phyloP scores from a whole-genome alignment of 2,329 filamentous ascomycete species.

The Trichoderma atrobrunneum region DNA sequence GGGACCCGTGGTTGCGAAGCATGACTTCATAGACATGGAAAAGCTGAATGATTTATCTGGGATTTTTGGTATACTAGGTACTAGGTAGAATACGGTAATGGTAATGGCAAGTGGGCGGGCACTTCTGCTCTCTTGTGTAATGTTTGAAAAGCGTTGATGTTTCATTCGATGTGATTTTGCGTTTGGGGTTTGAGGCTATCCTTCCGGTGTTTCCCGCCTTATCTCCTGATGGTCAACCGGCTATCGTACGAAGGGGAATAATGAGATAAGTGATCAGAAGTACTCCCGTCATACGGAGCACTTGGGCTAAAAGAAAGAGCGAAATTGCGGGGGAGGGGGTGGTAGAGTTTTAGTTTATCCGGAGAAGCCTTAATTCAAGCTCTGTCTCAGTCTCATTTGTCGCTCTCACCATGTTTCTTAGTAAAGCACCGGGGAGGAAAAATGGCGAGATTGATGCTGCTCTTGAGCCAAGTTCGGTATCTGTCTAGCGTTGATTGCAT shows the following conservation, averaged over 20 bases:
- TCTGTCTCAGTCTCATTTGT: slow-evolving; percentile 7
- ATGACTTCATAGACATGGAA: slow-evolving; percentile 9
- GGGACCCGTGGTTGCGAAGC: slow-evolving; percentile 2
- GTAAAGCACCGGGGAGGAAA: neutral
- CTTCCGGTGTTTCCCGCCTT: slow-evolving; percentile 12
- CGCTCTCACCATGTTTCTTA: neutral
- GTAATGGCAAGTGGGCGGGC: neutral
- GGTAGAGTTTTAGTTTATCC: neutral
- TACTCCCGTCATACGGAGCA: neutral
- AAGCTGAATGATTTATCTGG: neutral
- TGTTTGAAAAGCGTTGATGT: neutral
- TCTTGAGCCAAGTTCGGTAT: neutral
- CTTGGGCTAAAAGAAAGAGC: neutral
- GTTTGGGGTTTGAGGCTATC: neutral
- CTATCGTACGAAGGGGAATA: slow-evolving; percentile 2
- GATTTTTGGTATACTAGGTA: neutral
- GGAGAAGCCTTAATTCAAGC: slow-evolving; percentile 27
- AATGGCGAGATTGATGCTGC: neutral
- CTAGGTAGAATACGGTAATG: neutral
- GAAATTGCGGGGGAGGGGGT: neutral
- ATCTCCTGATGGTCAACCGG: slow-evolving; percentile 11
- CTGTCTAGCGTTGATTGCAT: slow-evolving; percentile 4
- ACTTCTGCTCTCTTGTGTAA: neutral
- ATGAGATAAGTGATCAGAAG: neutral
- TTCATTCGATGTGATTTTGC: neutral